phyloP scores from a whole-genome alignment of 495 filamentous ascomycete species.

The Pseudoneurospora amorphoporcata region DNA sequence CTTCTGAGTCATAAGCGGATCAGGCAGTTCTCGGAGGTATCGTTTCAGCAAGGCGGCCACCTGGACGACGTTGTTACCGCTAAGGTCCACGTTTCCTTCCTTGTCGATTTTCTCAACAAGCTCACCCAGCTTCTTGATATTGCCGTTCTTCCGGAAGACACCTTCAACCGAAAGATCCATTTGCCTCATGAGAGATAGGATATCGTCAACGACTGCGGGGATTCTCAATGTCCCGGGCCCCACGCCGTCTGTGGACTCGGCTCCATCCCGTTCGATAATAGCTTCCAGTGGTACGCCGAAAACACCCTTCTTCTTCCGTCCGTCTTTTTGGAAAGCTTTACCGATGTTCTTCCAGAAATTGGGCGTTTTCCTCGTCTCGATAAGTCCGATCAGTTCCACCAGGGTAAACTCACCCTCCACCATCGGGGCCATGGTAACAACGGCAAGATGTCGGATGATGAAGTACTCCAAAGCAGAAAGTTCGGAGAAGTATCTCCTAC shows the following conservation, averaged over 20 bases:
- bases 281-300: slow-evolving; percentile 81
- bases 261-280: slow-evolving; percentile 85
- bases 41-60: slow-evolving; percentile 92
- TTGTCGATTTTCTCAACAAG: slow-evolving; percentile 72
- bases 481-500: slow-evolving; percentile 89
- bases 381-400: slow-evolving; percentile 88
- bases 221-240: slow-evolving; percentile 83
- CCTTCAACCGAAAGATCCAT: slow-evolving; percentile 99
- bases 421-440: slow-evolving; percentile 89
- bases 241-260: slow-evolving; percentile 91
- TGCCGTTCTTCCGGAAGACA: slow-evolving; percentile 98
- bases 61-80: slow-evolving; percentile 78
- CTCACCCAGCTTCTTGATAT: slow-evolving; percentile 83
- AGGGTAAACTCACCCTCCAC: slow-evolving; percentile 82
- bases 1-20: slow-evolving; percentile 91
- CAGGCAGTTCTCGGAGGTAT: slow-evolving; percentile 88
- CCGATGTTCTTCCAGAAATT: slow-evolving; percentile 98
- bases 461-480: slow-evolving; percentile 94
- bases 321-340: slow-evolving; percentile 84
- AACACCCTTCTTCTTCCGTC: slow-evolving; percentile 81
- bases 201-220: slow-evolving; percentile 82
- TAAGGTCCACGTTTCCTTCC: slow-evolving; percentile 72
- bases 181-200: slow-evolving; percentile 84
- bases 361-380: slow-evolving; percentile 75
- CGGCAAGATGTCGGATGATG: slow-evolving; percentile 89